These are phyloP conservation scores for Vairimorpha necatrix DNA, from an alignment of 371 early-diverging fungal species.

Conservation along the genomic window DNA sequence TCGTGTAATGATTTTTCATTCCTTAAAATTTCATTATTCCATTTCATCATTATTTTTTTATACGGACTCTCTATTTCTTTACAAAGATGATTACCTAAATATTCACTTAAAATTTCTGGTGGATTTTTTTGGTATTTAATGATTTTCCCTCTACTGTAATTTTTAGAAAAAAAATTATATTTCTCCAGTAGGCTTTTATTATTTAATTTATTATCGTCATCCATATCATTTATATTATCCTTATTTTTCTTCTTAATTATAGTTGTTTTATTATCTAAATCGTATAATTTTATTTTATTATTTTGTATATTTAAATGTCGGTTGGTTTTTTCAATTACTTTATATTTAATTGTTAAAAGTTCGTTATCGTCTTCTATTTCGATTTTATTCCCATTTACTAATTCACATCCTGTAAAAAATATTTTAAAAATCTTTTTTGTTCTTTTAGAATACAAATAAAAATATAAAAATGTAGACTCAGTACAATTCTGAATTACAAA, in stretches of 20 bases:
- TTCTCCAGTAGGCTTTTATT: background rate
- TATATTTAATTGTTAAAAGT: background rate
- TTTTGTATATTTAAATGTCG: background rate
- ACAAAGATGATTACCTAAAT: background rate
- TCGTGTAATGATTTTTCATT: background rate
- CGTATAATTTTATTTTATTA: background rate
- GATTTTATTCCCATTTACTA: background rate
- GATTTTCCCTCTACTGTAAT: background rate
- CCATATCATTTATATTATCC: background rate
- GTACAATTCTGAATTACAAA: background rate
- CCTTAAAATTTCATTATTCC: background rate
- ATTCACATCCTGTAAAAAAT: background rate
- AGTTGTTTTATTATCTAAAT: background rate
- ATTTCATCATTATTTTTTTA: background rate
- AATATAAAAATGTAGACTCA: slow-evolving; percentile 2
- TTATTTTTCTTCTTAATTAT: background rate
- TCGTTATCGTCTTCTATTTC: background rate
- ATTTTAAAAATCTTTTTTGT: background rate
- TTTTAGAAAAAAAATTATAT: background rate
- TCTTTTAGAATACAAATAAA: background rate
- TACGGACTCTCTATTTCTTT: background rate
- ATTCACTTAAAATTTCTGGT: background rate
- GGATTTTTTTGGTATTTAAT: background rate
- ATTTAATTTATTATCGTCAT: background rate
- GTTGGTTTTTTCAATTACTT: background rate